Evolutionary conservation across 2,329 filamentous ascomycete species (phyloP).

Genomic region (Clonostachys rosea): DNA sequence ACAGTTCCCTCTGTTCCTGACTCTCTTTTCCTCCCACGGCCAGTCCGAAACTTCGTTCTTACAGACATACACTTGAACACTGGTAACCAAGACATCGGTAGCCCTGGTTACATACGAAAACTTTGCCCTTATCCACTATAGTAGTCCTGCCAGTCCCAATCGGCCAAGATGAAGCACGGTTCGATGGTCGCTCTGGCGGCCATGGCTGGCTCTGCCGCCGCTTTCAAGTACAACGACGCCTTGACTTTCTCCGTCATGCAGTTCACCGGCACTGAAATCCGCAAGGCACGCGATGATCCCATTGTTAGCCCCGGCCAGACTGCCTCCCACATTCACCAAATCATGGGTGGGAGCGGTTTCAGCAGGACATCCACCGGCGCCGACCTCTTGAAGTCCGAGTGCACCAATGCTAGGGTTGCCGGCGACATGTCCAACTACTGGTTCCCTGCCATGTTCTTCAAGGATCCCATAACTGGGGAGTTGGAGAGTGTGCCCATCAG

Average conservation of each 20-base stretch:
- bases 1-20: slow-evolving; percentile 3
- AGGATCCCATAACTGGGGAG: slow-evolving; percentile 54
- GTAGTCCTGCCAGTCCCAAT: background rate
- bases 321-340: slow-evolving; percentile 62
- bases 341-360: slow-evolving; percentile 69
- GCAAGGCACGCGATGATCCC: slow-evolving; percentile 62
- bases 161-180: slow-evolving; percentile 26
- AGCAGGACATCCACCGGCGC: slow-evolving; percentile 56
- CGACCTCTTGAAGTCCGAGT: slow-evolving; percentile 55
- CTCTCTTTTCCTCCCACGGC: slow-evolving; percentile 3
- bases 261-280: slow-evolving; percentile 62
- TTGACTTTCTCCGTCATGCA: slow-evolving; percentile 63
- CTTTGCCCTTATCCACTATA: too few relatives aligned
- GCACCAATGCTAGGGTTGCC: slow-evolving; percentile 65
- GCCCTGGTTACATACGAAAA: too few relatives aligned
- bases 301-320: slow-evolving; percentile 58
- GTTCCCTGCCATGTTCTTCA: slow-evolving; percentile 68
- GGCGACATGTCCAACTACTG: slow-evolving; percentile 74
- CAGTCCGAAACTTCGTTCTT: background rate
- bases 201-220: slow-evolving; percentile 25
- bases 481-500: slow-evolving; percentile 64
- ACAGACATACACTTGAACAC: too few relatives aligned
- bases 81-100: too few relatives aligned
- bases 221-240: slow-evolving; percentile 35
- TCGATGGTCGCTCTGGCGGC: slow-evolving; percentile 25